Evolutionary conservation across 1,284 basidiomycete species (phyloP), one percentile per base, ranked within the genome.

Genomic region (Pascua sp.): DNA sequence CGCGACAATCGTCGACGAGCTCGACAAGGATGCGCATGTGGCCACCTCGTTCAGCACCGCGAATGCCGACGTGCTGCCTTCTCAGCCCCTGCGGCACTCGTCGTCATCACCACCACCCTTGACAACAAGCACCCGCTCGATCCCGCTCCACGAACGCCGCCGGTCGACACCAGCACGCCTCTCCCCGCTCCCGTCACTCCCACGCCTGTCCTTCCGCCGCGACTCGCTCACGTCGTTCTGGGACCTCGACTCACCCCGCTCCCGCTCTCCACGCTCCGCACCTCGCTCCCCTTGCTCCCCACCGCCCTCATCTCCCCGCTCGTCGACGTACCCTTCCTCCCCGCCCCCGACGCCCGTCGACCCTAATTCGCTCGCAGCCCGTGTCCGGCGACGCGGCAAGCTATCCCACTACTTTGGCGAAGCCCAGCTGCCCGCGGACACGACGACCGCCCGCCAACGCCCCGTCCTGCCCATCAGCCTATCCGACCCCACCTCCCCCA

Each of bases 381-480:
- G 40, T 39, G 18, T 38, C 36, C 4, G 36, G 16, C 49, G 66
- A 1, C 61, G 62, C 4, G 61, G 64, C 44, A 72, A 69, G 51
- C 59, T 72, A 8, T 57, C 62, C 1, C 56, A 67, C 3, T 69
- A 70, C 54, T 69, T 70, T 47, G 68, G 70, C 15, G 69, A 67
- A 50, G 49, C 42, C 8, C 49, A 37, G 47, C 43, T 18, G 37
- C 43, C 42, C 15, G 46, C 48, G 47, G 38, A 59, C 45, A 47
- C 53, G 41, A 15, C 18, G 13, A 43, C 42, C 18, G 10, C 41
- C 37, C 49, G 42, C 15, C 5, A 41, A 42, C 41, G 15, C 13
- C 17, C 40, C 36, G 32, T 37, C 48, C 4, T 32, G 37, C 10
- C 41, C 48, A 8, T 24, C 18, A 1, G 2, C 48, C n/a, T 36